These are phyloP conservation scores for Plasmodium gonderi DNA, from an alignment of 169 alveolate genomes.

Conservation along the genomic window DNA sequence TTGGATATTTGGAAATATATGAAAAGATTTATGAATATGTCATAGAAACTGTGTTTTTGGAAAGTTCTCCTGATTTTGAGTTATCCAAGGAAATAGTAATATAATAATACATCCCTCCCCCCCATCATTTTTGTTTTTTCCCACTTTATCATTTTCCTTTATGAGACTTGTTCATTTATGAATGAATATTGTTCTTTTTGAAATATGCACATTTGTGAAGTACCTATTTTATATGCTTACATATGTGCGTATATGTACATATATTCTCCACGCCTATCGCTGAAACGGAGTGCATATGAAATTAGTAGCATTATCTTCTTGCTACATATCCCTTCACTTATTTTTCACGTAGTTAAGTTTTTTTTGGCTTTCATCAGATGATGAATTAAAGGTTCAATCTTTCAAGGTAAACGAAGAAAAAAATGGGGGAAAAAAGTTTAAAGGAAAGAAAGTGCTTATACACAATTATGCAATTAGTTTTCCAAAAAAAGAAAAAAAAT, in stretches of 20 bases:
- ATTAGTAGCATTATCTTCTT: not conserved
- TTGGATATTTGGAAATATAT: slow-evolving; percentile 27
- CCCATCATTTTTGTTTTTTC: not conserved
- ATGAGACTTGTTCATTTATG: not conserved
- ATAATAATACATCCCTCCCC: not conserved
- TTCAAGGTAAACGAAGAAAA: slow-evolving; percentile 18
- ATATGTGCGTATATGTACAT: not conserved
- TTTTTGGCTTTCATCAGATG: slow-evolving; percentile 44
- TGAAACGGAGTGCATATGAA: not conserved
- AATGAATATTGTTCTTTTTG: not conserved
- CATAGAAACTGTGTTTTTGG: slow-evolving; percentile 24
- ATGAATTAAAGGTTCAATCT: slow-evolving; percentile 39
- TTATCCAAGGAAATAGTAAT: slow-evolving; percentile 51
- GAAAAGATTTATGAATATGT: slow-evolving; percentile 25
- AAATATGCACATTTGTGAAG: not conserved
- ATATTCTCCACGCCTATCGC: not conserved
- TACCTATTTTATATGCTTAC: not conserved
- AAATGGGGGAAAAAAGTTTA: not conserved
- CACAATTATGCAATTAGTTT: not conserved
- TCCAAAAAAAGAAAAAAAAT: not conserved
- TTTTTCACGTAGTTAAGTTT: slow-evolving; percentile 29
- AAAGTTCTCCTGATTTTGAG: slow-evolving; percentile 19
- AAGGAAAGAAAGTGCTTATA: not conserved
- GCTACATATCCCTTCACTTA: not conserved
- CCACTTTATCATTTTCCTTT: not conserved